Base-by-base conservation (phyloP, 495 filamentous ascomycete genomes). In the Penicillium mononematosum region DNA sequence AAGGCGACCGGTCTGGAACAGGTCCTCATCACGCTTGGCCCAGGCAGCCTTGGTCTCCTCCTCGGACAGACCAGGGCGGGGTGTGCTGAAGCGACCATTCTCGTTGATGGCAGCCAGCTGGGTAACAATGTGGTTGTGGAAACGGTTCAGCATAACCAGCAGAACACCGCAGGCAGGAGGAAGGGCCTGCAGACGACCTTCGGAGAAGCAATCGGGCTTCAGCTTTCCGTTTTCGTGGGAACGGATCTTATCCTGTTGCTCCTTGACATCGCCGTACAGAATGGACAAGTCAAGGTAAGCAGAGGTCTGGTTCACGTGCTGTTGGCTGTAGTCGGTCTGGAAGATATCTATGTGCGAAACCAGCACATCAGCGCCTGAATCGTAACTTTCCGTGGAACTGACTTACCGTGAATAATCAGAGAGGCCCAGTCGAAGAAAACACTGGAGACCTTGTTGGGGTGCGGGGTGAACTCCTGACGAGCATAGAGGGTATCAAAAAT, bases 1-100 rank as follows among this genome's bases (percentile, higher is more conserved):
- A 34, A 94, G 77, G 41, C 90, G 78, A 34, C 85, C 88, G 16
- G 88, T 91, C 63, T 95, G 89, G 79, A 95, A 95, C 19, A 95
- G 75, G 55, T 94, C 88, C 54, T 92, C 84, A 60, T 95, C 90
- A 58, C 85, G 86, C 69, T 90, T 88, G 44, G 74, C 77, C 84
- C 83, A 87, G 0, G 84, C 84, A n/a, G 80, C 81, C 44, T 77
- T 70, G 5, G 73, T 75, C 42, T 74, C 70, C 54, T 85, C 81
- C 9, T 79, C 75, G 2, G 69, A 62, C 5, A 83, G 72, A 4
- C 60, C 61, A 9, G 76, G 62, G 0, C 65, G 63, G 4, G 88
- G 88, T 63, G 83, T 85, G 8, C 72, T 81, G 70, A 91, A 92
- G 44, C 86, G 81, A 12, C 83, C 83, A 51, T 83, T 82, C 63